Conservation (phyloP, 345 rosid species). For the Lepidium africanum region DNA sequence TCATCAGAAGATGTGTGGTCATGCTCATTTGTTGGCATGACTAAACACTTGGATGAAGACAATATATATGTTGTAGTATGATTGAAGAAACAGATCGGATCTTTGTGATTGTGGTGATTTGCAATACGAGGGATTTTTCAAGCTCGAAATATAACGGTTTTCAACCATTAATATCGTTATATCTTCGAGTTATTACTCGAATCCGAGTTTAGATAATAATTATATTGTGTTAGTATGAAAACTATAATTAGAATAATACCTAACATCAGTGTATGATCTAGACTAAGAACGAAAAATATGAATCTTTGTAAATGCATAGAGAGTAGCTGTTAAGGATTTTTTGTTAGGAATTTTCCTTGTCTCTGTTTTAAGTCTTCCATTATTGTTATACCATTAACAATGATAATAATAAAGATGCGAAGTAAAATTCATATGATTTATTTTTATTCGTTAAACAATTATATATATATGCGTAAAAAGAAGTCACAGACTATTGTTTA, state of each 20-base stretch:
- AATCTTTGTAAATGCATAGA: not conserved
- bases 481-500: not conserved
- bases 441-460: no score
- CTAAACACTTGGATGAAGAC: slow-evolving; percentile 20
- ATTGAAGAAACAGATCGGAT: slow-evolving; percentile 10
- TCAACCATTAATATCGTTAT: not conserved
- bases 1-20: slow-evolving; percentile 67
- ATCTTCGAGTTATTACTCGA: not conserved
- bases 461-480: not conserved
- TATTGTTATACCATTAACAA: not conserved
- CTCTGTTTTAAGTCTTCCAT: not conserved
- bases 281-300: not conserved
- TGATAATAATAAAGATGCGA: not conserved
- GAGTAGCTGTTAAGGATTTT: not conserved
- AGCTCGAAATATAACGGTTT: not conserved
- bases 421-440: not conserved
- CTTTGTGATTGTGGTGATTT: slow-evolving; percentile 8
- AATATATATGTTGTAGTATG: not conserved
- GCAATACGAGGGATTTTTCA: not conserved
- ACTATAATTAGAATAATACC: not conserved
- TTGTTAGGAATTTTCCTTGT: not conserved
- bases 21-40: slow-evolving; percentile 86
- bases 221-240: slow-evolving; percentile 1
- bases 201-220: not conserved
- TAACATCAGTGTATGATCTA: slow-evolving; percentile 1